Conservation (phyloP, 306 rosid species). For the Cucurbita argyrosperma region DNA sequence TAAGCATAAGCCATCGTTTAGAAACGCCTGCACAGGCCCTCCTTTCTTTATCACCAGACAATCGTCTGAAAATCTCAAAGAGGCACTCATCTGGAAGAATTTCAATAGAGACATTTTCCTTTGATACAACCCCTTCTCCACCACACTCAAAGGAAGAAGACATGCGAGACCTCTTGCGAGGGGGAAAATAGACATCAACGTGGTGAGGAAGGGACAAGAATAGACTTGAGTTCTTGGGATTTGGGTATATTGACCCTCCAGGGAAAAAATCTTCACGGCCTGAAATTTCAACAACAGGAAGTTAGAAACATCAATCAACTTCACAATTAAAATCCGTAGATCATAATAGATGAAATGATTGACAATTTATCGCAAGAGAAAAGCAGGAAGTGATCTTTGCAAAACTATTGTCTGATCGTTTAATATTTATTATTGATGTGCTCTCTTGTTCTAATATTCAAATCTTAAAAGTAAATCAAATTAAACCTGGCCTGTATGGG, state of each 20-base stretch:
- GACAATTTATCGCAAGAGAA: neutral
- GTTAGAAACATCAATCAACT: neutral
- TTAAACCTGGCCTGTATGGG: neutral
- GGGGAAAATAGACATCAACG: slow-evolving; percentile 47
- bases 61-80: slow-evolving; percentile 81
- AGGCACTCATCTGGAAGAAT: slow-evolving; percentile 85
- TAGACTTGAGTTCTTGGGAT: slow-evolving; percentile 62
- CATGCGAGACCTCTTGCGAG: slow-evolving; percentile 61
- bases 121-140: slow-evolving; percentile 36
- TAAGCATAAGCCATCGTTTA: slow-evolving; percentile 80
- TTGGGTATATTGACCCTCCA: slow-evolving; percentile 61
- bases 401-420: neutral
- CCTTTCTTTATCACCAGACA: slow-evolving; percentile 68
- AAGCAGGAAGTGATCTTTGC: neutral
- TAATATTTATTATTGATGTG: neutral
- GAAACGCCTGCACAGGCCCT: slow-evolving; percentile 66
- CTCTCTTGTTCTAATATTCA: neutral
- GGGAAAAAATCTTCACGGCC: slow-evolving; percentile 64
- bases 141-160: slow-evolving; percentile 36
- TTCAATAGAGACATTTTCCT: slow-evolving; percentile 52
- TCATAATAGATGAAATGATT: neutral
- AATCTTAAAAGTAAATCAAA: neutral
- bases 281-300: slow-evolving; percentile 24
- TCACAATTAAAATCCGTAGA: neutral
- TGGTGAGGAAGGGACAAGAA: slow-evolving; percentile 62